Evolutionary conservation across 306 rosid species (phyloP).

Genomic region (Canavalia ensiformis): DNA sequence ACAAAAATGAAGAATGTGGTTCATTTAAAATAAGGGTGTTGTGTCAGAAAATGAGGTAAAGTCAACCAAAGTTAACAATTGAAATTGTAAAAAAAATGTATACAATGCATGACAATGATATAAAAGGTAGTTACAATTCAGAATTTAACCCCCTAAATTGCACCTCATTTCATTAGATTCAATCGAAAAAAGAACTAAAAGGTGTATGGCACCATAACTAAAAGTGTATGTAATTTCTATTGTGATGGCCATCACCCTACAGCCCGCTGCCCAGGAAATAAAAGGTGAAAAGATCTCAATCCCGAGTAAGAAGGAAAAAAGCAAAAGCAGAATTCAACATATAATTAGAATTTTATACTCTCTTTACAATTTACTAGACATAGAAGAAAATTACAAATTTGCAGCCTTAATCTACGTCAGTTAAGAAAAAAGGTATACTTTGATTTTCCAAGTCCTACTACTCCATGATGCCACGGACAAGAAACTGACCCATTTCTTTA

Average conservation of each 20-base stretch:
- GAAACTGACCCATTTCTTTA: slow-evolving; percentile 53
- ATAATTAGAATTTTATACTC: slow-evolving; percentile 38
- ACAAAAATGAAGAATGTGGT: too few relatives aligned
- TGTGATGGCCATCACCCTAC: neutral
- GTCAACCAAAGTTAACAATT: too few relatives aligned
- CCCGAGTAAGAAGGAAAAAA: neutral
- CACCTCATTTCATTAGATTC: too few relatives aligned
- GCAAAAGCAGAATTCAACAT: slow-evolving; percentile 29
- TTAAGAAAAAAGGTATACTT: slow-evolving; percentile 35
- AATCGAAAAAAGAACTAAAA: neutral
- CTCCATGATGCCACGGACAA: slow-evolving; percentile 38
- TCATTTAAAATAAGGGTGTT: too few relatives aligned
- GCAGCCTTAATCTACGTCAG: slow-evolving; percentile 51
- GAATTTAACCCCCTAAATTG: neutral
- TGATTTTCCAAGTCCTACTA: slow-evolving; percentile 47
- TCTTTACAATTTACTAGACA: slow-evolving; percentile 42
- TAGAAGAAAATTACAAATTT: slow-evolving; percentile 35
- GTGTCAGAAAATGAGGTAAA: too few relatives aligned
- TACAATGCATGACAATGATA: too few relatives aligned
- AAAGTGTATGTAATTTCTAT: neutral
- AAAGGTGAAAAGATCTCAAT: neutral
- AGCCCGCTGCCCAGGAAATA: neutral
- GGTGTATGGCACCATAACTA: neutral
- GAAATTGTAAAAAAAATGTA: too few relatives aligned
- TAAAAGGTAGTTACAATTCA: too few relatives aligned